A percentile compares a stretch with the other conserved stretches of the same genome.
Evolutionary conservation across 2,329 filamentous ascomycete species (phyloP).

Genomic region (Aspergillus piperis): DNA sequence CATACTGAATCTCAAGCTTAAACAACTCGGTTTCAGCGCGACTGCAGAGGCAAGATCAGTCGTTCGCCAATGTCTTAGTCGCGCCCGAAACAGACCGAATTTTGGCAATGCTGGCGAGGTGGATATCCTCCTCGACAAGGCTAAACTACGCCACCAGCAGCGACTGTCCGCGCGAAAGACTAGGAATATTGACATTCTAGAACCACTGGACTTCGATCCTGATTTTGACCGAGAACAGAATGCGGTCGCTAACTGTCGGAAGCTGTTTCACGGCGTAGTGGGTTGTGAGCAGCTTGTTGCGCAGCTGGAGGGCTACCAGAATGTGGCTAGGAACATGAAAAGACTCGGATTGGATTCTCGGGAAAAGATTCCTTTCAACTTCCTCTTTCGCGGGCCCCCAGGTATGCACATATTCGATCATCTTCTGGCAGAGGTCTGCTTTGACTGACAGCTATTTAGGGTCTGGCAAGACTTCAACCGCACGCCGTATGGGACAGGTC

Average conservation of each 20-base stretch:
- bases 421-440: neutral
- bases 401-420: constrained; percentile 45
- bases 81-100: too few species aligned
- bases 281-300: constrained; percentile 59
- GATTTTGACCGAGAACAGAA: too few species aligned
- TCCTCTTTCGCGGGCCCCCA: constrained; percentile 67
- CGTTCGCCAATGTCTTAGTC: too few species aligned
- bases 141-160: too few species aligned
- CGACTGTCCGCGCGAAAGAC: too few species aligned
- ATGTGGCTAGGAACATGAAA: constrained; percentile 55
- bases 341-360: constrained; percentile 56
- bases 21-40: accelerated
- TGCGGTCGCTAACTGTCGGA: neutral
- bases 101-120: too few species aligned
- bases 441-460: constrained; percentile 36
- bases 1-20: too few species aligned
- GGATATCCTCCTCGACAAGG: too few species aligned
- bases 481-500: constrained; percentile 72
- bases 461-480: constrained; percentile 73
- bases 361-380: constrained; percentile 65
- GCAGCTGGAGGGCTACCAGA: constrained; percentile 58
- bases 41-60: too few species aligned
- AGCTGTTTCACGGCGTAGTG: constrained; percentile 49
- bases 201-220: too few species aligned
- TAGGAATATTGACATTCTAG: too few species aligned